Conservation (phyloP, 768 basidiomycete species). For the Mycena vitilis region DNA sequence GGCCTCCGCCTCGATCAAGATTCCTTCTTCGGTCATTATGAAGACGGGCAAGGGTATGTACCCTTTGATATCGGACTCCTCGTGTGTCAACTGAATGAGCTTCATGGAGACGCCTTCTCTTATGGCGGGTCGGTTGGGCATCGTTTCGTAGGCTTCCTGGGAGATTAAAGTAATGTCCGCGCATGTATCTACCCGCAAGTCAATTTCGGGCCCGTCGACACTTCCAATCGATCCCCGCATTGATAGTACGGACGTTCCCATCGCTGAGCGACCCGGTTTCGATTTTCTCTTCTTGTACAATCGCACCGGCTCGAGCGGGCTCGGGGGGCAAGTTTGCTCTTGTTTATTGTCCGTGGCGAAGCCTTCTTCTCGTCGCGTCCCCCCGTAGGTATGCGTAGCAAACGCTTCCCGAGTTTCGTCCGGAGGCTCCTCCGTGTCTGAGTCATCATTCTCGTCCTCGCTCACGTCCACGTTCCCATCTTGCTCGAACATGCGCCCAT, state of each 20-base stretch:
- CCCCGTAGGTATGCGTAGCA: no score
- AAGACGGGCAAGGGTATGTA: background rate
- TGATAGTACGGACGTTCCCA: background rate
- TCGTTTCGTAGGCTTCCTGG: background rate
- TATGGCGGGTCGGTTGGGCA: background rate
- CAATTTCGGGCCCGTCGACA: background rate
- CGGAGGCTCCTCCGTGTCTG: background rate
- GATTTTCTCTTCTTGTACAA: background rate
- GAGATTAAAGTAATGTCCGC: background rate
- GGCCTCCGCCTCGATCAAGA: background rate
- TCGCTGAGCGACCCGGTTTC: background rate
- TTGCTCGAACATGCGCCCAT: background rate
- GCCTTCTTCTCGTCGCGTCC: background rate
- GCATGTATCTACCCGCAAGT: background rate
- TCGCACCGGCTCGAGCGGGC: background rate
- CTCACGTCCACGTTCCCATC: no score
- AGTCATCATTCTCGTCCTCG: background rate
- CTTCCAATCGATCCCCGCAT: background rate
- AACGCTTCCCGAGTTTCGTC: background rate
- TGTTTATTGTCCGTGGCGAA: background rate
- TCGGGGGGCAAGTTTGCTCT: background rate
- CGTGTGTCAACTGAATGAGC: background rate
- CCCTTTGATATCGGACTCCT: background rate
- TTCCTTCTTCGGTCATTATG: background rate
- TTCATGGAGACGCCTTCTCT: background rate